phyloP scores from a whole-genome alignment of 1,284 basidiomycete species.

The Apiotrichum sp. region DNA sequence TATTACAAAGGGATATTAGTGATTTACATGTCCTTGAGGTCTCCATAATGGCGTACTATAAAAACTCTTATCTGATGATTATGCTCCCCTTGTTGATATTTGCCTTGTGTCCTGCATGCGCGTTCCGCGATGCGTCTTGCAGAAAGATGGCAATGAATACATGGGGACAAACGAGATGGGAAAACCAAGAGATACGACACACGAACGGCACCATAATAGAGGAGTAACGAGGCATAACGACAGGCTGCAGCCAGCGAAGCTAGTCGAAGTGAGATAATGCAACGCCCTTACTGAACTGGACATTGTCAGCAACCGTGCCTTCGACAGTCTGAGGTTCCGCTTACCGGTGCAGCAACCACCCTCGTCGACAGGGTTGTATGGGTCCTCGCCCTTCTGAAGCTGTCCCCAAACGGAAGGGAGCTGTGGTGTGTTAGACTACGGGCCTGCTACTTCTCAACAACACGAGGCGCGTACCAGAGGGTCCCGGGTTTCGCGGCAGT shows the following conservation, averaged over 20 bases:
- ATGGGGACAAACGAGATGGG: not conserved
- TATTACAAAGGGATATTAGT: too few relatives aligned
- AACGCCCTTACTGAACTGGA: slow-evolving; percentile 8
- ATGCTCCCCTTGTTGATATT: too few relatives aligned
- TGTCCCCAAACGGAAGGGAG: slow-evolving; percentile 91
- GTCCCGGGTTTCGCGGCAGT: slow-evolving; percentile 86
- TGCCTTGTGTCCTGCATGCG: too few relatives aligned
- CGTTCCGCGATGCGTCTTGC: too few relatives aligned
- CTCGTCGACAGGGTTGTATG: slow-evolving; percentile 31
- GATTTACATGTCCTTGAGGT: too few relatives aligned
- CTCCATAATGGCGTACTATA: too few relatives aligned
- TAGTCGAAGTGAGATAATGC: slow-evolving; percentile 4
- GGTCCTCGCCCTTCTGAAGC: slow-evolving; percentile 67
- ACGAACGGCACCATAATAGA: not conserved
- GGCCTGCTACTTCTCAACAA: too few relatives aligned
- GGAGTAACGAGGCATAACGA: not conserved
- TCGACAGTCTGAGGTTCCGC: slow-evolving; percentile 4
- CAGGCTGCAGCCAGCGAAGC: not conserved
- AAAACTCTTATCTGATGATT: too few relatives aligned
- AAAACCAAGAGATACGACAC: not conserved
- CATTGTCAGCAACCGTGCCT: not conserved
- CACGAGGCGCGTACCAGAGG: slow-evolving; percentile 59
- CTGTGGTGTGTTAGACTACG: slow-evolving; percentile 44
- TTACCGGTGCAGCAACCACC: slow-evolving; percentile 36
- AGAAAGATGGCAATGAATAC: slow-evolving; percentile 1